These are phyloP conservation scores for Linum lewisii DNA, from an alignment of 345 rosid genomes.

Conservation along the genomic window DNA sequence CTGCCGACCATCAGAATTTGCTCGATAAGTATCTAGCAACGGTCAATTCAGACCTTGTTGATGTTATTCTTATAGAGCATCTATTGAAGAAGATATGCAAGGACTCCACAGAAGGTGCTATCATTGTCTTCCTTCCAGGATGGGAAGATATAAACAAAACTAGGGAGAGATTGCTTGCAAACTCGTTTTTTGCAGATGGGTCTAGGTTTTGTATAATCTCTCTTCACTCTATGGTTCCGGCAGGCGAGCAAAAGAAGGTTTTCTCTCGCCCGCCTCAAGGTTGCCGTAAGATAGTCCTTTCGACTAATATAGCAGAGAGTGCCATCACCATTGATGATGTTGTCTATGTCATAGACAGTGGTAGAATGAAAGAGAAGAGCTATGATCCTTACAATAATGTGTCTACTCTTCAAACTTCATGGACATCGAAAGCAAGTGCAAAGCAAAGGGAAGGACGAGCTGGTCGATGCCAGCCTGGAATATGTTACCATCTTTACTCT, in stretches of 20 bases:
- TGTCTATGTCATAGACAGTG: conserved; percentile 91
- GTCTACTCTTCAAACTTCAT: conserved; percentile 83
- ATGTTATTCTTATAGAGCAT: conserved; percentile 67
- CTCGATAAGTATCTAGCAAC: conserved; percentile 60
- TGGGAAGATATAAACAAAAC: conserved; percentile 90
- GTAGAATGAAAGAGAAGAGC: conserved; percentile 93
- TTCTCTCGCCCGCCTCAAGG: conserved; percentile 65
- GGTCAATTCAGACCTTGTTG: conserved; percentile 54
- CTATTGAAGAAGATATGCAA: conserved; percentile 58
- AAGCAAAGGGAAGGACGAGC: conserved; percentile 95
- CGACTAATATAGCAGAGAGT: conserved; percentile 92
- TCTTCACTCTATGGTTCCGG: conserved; percentile 93
- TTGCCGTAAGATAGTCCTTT: conserved; percentile 80
- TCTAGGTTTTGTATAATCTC: conserved; percentile 57
- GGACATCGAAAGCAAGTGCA: conserved; percentile 94
- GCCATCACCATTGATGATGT: conserved; percentile 91
- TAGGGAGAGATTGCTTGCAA: conserved; percentile 48
- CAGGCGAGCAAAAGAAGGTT: conserved; percentile 75
- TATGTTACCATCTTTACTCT: conserved; percentile 85
- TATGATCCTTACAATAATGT: conserved; percentile 86
- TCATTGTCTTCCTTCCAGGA: conserved; percentile 93
- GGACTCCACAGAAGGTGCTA: conserved; percentile 70
- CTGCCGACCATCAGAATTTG: conserved; percentile 36
- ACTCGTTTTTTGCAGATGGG: conserved; percentile 41
- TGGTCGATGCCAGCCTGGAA: conserved; percentile 93